Evolutionary conservation across 176 grass and related monocot species (phyloP).

Genomic region (Thalia dealbata): DNA sequence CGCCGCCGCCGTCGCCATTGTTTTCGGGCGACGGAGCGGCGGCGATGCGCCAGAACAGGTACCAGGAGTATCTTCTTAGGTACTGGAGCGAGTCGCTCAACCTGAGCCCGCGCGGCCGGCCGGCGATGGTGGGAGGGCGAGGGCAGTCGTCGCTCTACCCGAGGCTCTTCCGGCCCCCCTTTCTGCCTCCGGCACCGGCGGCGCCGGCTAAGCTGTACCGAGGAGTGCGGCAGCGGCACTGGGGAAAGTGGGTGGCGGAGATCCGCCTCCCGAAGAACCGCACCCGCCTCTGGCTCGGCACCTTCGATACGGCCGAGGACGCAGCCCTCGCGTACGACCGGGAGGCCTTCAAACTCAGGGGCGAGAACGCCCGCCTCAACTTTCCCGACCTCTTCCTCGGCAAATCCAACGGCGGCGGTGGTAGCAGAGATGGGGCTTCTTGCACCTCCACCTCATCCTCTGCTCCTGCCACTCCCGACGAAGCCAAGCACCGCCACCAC

Average conservation of each 20-base stretch:
- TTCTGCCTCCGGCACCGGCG: not conserved
- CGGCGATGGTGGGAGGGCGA: not conserved
- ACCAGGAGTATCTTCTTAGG: conserved; percentile 11
- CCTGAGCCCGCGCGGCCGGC: conserved; percentile 16
- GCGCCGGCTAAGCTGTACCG: conserved; percentile 56
- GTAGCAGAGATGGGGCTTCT: conserved; percentile 22
- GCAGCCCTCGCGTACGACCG: conserved; percentile 19
- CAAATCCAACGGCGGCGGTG: not conserved
- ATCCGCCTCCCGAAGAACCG: conserved; percentile 69
- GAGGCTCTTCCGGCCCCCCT: not conserved
- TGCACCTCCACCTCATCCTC: conserved; percentile 12
- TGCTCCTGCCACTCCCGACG: conserved; percentile 23
- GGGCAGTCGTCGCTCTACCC: not conserved
- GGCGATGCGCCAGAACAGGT: not conserved
- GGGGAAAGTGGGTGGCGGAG: conserved; percentile 87
- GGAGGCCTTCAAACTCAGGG: conserved; percentile 23
- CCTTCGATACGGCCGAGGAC: conserved; percentile 78
- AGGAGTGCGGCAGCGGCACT: conserved; percentile 66
- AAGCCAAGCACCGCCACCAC: conserved; percentile 8
- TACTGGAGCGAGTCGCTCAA: conserved; percentile 23
- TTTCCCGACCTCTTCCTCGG: conserved; percentile 22
- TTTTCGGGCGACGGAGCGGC: not conserved
- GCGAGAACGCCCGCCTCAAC: conserved; percentile 26
- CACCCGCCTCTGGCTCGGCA: conserved; percentile 79
- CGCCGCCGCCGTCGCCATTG: not conserved